Conservation (phyloP, 2,329 filamentous ascomycete species). For the Hortaea sp. region DNA sequence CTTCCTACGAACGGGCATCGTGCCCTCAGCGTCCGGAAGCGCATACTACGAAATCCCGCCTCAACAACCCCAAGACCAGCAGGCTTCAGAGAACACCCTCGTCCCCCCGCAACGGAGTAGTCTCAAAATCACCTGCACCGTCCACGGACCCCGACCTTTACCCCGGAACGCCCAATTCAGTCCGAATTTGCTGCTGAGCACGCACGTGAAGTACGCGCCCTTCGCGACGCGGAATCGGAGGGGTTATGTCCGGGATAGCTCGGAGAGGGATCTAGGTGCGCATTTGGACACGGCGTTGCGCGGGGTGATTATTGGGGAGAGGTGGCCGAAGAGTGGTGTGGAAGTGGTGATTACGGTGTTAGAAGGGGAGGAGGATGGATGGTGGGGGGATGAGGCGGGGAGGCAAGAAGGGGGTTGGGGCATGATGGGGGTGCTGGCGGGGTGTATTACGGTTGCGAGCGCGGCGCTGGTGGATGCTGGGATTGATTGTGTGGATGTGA, state of each 20-base stretch:
- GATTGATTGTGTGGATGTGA: slow-evolving; percentile 88
- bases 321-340: slow-evolving; percentile 98
- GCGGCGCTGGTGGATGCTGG: slow-evolving; percentile 89
- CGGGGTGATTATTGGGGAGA: slow-evolving; percentile 80
- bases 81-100: slow-evolving; percentile 25
- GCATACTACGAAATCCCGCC: slow-evolving; percentile 64
- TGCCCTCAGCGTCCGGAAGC: slow-evolving; percentile 86
- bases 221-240: slow-evolving; percentile 77
- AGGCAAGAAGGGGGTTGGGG: slow-evolving; percentile 52
- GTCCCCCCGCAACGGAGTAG: slow-evolving; percentile 48
- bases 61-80: slow-evolving; percentile 17
- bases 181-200: slow-evolving; percentile 81
- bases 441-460: slow-evolving; percentile 86
- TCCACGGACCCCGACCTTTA: slow-evolving; percentile 85
- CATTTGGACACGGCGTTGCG: slow-evolving; percentile 85
- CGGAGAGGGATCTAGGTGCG: slow-evolving; percentile 79
- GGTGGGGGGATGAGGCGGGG: slow-evolving; percentile 46
- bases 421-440: slow-evolving; percentile 81
- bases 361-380: slow-evolving; percentile 78
- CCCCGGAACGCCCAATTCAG: slow-evolving; percentile 86
- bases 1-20: slow-evolving; percentile 84
- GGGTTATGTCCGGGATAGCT: slow-evolving; percentile 76
- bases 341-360: slow-evolving; percentile 88
- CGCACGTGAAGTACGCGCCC: slow-evolving; percentile 91
- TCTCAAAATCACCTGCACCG: slow-evolving; percentile 84